phyloP scores from a whole-genome alignment of 176 grass and related monocot species.

The Avena sativa region DNA sequence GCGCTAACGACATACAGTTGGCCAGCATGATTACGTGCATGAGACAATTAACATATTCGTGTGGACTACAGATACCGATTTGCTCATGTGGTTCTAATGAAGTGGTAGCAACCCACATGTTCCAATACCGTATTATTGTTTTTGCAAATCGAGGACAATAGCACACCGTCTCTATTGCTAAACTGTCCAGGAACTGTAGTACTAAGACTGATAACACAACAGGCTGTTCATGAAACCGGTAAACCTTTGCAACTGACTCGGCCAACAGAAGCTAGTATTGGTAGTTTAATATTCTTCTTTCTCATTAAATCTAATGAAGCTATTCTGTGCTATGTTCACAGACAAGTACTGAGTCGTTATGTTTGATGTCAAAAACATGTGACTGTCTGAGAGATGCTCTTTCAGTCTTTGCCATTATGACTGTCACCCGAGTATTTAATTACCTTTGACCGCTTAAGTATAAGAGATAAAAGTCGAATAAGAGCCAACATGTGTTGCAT shows the following conservation, averaged over 20 bases:
- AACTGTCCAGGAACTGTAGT: not conserved
- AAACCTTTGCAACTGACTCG: not conserved
- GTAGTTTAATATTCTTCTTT: not conserved
- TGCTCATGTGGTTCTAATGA: slow-evolving; percentile 31
- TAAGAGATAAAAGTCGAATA: not conserved
- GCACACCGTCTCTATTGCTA: not conserved
- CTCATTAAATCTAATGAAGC: slow-evolving; percentile 11
- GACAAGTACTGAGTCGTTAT: not conserved
- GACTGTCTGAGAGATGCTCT: not conserved
- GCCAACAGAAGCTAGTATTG: not conserved
- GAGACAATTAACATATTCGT: slow-evolving; percentile 34
- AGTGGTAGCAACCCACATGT: slow-evolving; percentile 7
- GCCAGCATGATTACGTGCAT: not conserved
- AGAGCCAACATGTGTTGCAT: not conserved
- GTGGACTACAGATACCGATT: not conserved
- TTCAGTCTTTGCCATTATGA: not conserved
- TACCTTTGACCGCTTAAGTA: slow-evolving; percentile 18
- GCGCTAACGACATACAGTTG: not conserved
- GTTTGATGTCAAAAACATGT: not conserved
- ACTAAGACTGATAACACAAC: not conserved
- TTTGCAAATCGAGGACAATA: slow-evolving; percentile 12
- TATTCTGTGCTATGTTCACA: not conserved
- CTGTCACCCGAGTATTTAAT: not conserved
- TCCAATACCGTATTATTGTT: not conserved
- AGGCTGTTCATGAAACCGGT: not conserved